Conservation (phyloP, 495 filamentous ascomycete species). For the Xylaria palmicola region DNA sequence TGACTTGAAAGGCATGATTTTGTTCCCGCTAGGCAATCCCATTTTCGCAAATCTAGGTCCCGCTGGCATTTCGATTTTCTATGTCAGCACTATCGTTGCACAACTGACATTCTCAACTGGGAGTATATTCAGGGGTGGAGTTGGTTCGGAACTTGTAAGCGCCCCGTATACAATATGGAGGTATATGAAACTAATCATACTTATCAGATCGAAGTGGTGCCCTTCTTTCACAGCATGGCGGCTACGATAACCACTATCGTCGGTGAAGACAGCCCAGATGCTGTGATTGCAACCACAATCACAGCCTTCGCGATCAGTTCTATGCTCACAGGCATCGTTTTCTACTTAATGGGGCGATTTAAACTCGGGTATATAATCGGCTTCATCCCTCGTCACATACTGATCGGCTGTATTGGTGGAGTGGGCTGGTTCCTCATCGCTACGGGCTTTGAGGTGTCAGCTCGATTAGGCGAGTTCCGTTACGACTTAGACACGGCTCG, state of each 20-base stretch:
- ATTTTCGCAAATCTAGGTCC: constrained; percentile 81
- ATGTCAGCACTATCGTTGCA: constrained; percentile 92
- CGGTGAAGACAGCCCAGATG: constrained; percentile 75
- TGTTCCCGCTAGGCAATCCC: constrained; percentile 85
- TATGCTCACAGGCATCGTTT: constrained; percentile 83
- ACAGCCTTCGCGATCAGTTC: constrained; percentile 88
- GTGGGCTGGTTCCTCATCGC: constrained; percentile 94
- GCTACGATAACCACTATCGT: constrained; percentile 77
- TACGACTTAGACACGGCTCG: constrained; percentile 74
- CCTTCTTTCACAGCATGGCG: constrained; percentile 97
- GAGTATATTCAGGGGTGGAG: constrained; percentile 85
- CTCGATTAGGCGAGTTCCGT: constrained; percentile 77
- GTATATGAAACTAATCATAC: constrained; percentile 1
- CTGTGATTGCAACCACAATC: constrained; percentile 89
- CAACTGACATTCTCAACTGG: constrained; percentile 90
- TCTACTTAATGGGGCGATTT: constrained; percentile 84
- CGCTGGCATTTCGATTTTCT: constrained; percentile 97
- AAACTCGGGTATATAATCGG: constrained; percentile 87
- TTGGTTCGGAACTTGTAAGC: constrained; percentile 90
- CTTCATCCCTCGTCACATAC: constrained; percentile 91
- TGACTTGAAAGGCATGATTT: constrained; percentile 69
- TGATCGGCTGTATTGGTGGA: constrained; percentile 96
- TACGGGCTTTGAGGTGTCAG: constrained; percentile 93
- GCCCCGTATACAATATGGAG: background rate
- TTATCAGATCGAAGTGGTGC: constrained; percentile 92